Percentiles rank a stretch among this genome's conserved stretches.
phyloP scores from a whole-genome alignment of 1,139 yeast species.

The Nematodospora anomalae region DNA sequence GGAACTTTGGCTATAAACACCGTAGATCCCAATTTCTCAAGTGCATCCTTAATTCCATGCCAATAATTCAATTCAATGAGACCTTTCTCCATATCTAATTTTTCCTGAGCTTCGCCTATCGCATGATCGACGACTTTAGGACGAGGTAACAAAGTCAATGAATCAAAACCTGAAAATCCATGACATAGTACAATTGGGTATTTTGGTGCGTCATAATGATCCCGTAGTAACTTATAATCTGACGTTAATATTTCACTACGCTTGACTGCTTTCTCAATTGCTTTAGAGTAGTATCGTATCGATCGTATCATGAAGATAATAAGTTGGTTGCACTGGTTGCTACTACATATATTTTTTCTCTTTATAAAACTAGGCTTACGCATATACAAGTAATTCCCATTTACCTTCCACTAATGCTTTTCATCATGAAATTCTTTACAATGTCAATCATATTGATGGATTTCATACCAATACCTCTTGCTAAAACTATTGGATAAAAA shows the following conservation, averaged over 20 bases:
- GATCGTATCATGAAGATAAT: slow-evolving; percentile 2
- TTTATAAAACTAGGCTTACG: too few relatives aligned
- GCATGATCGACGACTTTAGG: slow-evolving; percentile 17
- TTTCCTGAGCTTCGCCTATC: slow-evolving; percentile 17
- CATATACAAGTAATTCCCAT: too few relatives aligned
- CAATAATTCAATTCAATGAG: slow-evolving; percentile 66
- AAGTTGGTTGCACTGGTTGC: slow-evolving; percentile 13
- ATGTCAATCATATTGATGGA: slow-evolving; percentile 61
- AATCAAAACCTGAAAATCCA: slow-evolving; percentile 81
- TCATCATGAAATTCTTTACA: slow-evolving; percentile 54
- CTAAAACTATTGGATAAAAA: slow-evolving; percentile 66
- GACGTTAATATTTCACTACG: slow-evolving; percentile 4
- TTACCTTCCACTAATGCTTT: slow-evolving; percentile 31
- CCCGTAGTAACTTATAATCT: slow-evolving; percentile 16
- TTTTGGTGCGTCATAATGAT: slow-evolving; percentile 36
- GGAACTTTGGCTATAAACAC: slow-evolving; percentile 80
- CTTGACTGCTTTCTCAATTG: slow-evolving; percentile 4
- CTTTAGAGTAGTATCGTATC: slow-evolving; percentile 6
- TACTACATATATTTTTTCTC: background rate
- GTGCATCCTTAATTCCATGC: slow-evolving; percentile 70
- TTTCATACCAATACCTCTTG: slow-evolving; percentile 76
- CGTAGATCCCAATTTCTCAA: slow-evolving; percentile 61
- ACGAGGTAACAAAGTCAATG: slow-evolving; percentile 49
- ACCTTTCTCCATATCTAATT: slow-evolving; percentile 20
- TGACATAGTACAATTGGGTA: slow-evolving; percentile 80